Evolutionary conservation across 192 early-diverging fungal species (phyloP).

Genomic region (Rhizoclosmatium sp.): DNA sequence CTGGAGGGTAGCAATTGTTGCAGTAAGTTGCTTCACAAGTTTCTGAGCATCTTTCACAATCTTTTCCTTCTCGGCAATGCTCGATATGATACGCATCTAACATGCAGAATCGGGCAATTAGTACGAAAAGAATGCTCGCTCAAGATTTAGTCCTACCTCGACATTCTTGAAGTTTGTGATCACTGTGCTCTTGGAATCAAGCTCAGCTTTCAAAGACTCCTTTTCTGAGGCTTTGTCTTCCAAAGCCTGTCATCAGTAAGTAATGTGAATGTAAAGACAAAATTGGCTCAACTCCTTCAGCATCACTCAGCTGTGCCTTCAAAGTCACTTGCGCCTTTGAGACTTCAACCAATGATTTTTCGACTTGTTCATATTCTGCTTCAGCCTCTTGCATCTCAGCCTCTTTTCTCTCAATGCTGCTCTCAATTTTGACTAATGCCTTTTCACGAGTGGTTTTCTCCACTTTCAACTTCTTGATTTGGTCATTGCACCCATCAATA

Average conservation of each 20-base stretch:
- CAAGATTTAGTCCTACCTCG: conserved; percentile 6
- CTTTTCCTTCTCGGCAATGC: conserved; percentile 35
- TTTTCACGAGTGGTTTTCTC: conserved; percentile 80
- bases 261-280: not conserved
- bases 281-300: conserved; percentile 42
- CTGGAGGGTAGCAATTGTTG: conserved; percentile 39
- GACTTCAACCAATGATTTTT: conserved; percentile 62
- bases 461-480: conserved; percentile 76
- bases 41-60: conserved; percentile 22
- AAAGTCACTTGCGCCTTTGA: conserved; percentile 20
- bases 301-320: conserved; percentile 35
- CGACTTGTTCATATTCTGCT: conserved; percentile 68
- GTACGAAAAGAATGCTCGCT: not conserved
- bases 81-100: not conserved
- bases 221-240: conserved; percentile 76
- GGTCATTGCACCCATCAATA: conserved; percentile 72
- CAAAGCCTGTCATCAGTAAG: conserved; percentile 51
- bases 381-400: conserved; percentile 70
- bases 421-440: conserved; percentile 72
- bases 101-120: not conserved
- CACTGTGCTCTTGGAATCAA: conserved; percentile 69
- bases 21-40: conserved; percentile 27
- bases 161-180: conserved; percentile 43
- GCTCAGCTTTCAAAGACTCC: conserved; percentile 68
- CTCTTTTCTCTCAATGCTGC: conserved; percentile 69